A percentile compares a stretch with the other conserved stretches of the same genome.
Conservation (phyloP, 2,329 filamentous ascomycete species). For the Myriosclerotinia duriaeana region DNA sequence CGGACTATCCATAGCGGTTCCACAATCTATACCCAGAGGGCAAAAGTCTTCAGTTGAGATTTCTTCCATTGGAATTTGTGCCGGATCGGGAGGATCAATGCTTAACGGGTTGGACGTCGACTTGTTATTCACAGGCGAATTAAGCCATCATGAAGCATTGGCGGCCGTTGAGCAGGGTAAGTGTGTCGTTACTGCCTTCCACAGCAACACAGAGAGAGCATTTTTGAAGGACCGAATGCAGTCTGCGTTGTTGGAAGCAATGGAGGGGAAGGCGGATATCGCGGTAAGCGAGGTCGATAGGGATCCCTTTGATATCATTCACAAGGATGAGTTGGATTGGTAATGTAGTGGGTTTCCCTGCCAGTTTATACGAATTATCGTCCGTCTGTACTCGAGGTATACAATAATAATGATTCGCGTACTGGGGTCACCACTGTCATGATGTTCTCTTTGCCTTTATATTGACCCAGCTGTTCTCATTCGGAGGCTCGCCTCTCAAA, state of each 20-base stretch:
- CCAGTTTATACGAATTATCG: not conserved
- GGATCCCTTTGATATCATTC: slow-evolving; percentile 82
- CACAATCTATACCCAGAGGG: slow-evolving; percentile 33
- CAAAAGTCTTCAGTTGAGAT: slow-evolving; percentile 47
- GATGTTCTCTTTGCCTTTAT: slow-evolving; percentile 27
- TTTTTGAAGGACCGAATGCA: slow-evolving; percentile 74
- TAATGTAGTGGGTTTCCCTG: slow-evolving; percentile 19
- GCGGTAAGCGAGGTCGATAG: slow-evolving; percentile 75
- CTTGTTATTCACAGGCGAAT: slow-evolving; percentile 84
- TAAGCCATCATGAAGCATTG: slow-evolving; percentile 90
- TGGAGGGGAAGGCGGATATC: slow-evolving; percentile 62
- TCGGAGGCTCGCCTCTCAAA: slow-evolving; percentile 35
- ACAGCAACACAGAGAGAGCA: slow-evolving; percentile 87
- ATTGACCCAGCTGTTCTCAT: slow-evolving; percentile 33
- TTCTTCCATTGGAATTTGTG: slow-evolving; percentile 77
- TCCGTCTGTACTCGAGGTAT: not conserved
- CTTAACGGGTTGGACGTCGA: slow-evolving; percentile 71
- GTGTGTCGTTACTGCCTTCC: slow-evolving; percentile 81
- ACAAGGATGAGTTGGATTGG: slow-evolving; percentile 18
- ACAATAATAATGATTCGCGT: not conserved
- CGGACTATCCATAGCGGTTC: slow-evolving; percentile 37
- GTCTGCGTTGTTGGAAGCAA: slow-evolving; percentile 57
- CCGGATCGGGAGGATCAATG: slow-evolving; percentile 80
- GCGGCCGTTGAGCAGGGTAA: slow-evolving; percentile 80
- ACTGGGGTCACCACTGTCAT: slow-evolving; percentile 21